Percentiles rank a stretch among this genome's conserved stretches.
phyloP scores from a whole-genome alignment of 169 alveolate genomes.

The Cryptosporidium andersoni region DNA sequence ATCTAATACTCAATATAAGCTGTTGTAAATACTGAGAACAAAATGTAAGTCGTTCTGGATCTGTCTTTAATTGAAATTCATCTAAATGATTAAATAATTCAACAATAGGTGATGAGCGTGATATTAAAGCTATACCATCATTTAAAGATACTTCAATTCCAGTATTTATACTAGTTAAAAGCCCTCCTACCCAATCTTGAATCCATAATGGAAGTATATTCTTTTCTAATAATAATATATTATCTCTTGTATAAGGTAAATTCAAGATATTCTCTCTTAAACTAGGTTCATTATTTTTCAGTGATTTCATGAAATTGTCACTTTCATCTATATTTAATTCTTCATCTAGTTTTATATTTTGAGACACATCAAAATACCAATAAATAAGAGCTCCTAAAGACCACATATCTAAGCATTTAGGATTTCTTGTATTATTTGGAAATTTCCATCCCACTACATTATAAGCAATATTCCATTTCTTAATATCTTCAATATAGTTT shows the following conservation, averaged over 20 bases:
- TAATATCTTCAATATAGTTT: slow-evolving; percentile 45
- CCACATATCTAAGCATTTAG: slow-evolving; percentile 52
- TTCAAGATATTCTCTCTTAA: too few relatives aligned
- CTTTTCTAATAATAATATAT: slow-evolving; percentile 27
- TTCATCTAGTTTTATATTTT: neutral
- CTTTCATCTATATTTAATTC: slow-evolving; percentile 9
- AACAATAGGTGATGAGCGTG: slow-evolving; percentile 50
- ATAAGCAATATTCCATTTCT: slow-evolving; percentile 41
- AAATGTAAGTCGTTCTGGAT: slow-evolving; percentile 18
- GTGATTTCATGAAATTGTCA: slow-evolving; percentile 13
- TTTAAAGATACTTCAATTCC: slow-evolving; percentile 29
- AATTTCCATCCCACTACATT: slow-evolving; percentile 68
- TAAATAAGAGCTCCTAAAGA: slow-evolving; percentile 48
- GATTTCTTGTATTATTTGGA: slow-evolving; percentile 33
- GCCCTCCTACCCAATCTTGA: slow-evolving; percentile 43
- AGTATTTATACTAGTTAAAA: slow-evolving; percentile 40
- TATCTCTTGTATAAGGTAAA: slow-evolving; percentile 48
- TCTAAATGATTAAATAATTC: slow-evolving; percentile 54
- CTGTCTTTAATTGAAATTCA: slow-evolving; percentile 39
- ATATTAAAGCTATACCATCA: slow-evolving; percentile 34
- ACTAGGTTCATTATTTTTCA: neutral
- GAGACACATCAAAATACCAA: slow-evolving; percentile 61
- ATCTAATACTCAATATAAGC: slow-evolving; percentile 28
- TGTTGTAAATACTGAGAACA: slow-evolving; percentile 64
- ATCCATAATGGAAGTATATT: slow-evolving; percentile 46